These are phyloP conservation scores for Metarhizium sp. DNA, from an alignment of 2,329 filamentous ascomycete species.

Conservation along the genomic window DNA sequence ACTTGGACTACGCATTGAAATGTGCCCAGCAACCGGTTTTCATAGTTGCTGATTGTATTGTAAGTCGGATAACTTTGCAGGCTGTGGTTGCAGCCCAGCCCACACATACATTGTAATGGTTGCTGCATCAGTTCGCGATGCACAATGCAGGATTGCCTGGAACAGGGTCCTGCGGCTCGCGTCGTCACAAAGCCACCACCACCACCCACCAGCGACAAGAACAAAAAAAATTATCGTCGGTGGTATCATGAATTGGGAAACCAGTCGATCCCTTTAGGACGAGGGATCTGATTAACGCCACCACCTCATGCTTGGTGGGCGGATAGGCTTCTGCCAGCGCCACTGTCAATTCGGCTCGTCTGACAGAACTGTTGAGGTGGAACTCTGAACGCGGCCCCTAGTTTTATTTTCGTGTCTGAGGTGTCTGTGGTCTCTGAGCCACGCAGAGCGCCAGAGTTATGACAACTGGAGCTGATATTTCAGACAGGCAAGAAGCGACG, in stretches of 20 bases:
- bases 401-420: neutral
- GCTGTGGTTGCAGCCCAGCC: too few species aligned
- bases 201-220: too few species aligned
- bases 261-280: neutral
- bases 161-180: too few species aligned
- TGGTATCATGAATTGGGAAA: neutral
- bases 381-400: neutral
- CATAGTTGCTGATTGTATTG: neutral
- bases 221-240: too few species aligned
- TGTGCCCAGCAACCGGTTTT: neutral
- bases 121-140: neutral
- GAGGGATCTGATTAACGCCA: neutral
- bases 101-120: too few species aligned
- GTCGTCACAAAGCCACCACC: too few species aligned
- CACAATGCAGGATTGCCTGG: neutral
- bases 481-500: neutral
- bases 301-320: neutral
- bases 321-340: neutral
- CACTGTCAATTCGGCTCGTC: neutral
- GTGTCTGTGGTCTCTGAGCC: neutral
- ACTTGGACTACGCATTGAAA: neutral
- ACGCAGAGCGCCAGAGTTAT: neutral
- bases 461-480: neutral
- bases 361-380: neutral
- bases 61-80: neutral